Evolutionary conservation across 345 rosid genomes (phyloP), one percentile per base, ranked within the genome.

Genomic region (Gossypium raimondii): DNA sequence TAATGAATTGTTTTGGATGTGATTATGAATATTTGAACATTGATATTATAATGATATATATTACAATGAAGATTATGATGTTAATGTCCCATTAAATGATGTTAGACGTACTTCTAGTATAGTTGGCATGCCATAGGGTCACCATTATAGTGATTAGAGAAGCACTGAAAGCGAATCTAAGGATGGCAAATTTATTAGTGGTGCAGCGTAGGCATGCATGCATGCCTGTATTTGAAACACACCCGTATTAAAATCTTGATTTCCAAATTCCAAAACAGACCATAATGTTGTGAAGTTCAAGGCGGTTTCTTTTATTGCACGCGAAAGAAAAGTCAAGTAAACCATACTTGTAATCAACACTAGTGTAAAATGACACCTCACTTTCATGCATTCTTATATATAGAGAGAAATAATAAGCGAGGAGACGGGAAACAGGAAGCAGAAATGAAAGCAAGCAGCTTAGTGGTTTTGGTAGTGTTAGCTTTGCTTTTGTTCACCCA

Each of bases 361-460:
- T 45, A 2, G 9, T 6, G 13, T 13, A 66, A 67, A 22, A 22
- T 0, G 18, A 4, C 50, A 41, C 17, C 71, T 47, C 56, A 18
- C 6, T 45, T 43, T 45, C 29, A 67, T 45, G 16, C 29, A 66
- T 64, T 9, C 4, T 13, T 58, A 11, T 34, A 64, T n/a, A 61
- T 14, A 61, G 1, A n/a, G 4, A 25, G 16, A 59, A 25, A 24
- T 24, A 24, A 17, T 8, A n/a, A 18, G n/a, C 8, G 45, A 67
- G 6, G 18, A 22, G 13, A 53, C 10, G n/a, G n/a, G 48, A 34
- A 53, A n/a, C 10, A 34, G 34, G 73, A 50, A 68, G 58, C 29
- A 60, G 68, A 44, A 43, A 73, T 73, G 76, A 45, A 61, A 47
- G 45, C 57, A 24, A 60, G 27, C 43, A 58, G 41, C 20, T 18